Base-by-base conservation (phyloP, 306 rosid species). In the Quercus cerris region DNA sequence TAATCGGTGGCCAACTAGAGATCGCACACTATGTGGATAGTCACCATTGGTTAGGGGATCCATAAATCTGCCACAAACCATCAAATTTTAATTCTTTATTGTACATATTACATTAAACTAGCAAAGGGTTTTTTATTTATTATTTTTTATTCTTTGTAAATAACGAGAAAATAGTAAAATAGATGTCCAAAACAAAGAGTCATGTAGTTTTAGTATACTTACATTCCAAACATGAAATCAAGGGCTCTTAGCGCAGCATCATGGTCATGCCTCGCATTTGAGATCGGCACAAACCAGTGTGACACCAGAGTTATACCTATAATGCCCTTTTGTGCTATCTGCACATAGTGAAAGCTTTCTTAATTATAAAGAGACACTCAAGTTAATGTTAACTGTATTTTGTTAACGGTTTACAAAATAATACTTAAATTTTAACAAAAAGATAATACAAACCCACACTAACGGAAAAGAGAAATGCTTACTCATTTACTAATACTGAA, bases 151-250 rank as follows among this genome's bases (percentile, higher is more conserved):
- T 33, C 7, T 33, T 33, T 44, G 51, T 10, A 44, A 9, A 7
- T 44, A 44, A 44, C 51, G 1, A 44, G 12, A 0, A 44, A 10
- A 7, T 44, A 2, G 51, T 44, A 9, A 2, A 44, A 44, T 7
- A 44, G 51, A 23, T 23, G 22, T 58, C 27, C 12, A 58, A n/a
- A 20, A 58, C 5, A 31, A 22, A 25, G 38, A 33, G 17, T 5
- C 13, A 18, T 17, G 27, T 4, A 31, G 8, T 27, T 33, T 33
- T 5, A 64, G 86, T 33, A 33, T 33, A 5, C 7, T 33, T 75
- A 74, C 97, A 90, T 88, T 62, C 96, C 97, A 56, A 83, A 57
- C 87, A 81, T 85, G 69, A 93, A 93, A 70, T 93, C 94, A 64
- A 88, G 2, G 18, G 89, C 88, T 70, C 91, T 80, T 8, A 1